A percentile compares a stretch with the other conserved stretches of the same genome.
Evolutionary conservation across 176 grass and related monocot species (phyloP).

Genomic region (Otatea glauca): DNA sequence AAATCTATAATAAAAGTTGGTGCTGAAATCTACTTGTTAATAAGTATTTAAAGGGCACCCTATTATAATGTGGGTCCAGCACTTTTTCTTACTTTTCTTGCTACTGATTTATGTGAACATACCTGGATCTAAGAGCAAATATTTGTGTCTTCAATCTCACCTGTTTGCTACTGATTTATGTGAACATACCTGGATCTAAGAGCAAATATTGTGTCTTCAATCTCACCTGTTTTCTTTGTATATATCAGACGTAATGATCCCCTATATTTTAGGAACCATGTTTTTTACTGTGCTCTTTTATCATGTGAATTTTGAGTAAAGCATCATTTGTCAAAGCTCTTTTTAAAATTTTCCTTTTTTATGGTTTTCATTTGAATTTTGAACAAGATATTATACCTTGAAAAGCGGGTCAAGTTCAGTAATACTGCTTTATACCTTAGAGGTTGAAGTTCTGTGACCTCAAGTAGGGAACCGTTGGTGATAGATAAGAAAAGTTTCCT

Average conservation of each 20-base stretch:
- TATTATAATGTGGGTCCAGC: neutral
- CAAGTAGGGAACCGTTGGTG: conserved; percentile 70
- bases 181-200: conserved; percentile 19
- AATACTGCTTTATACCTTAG: conserved; percentile 60
- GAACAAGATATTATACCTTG: conserved; percentile 38
- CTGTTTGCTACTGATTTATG: conserved; percentile 16
- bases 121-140: conserved; percentile 29
- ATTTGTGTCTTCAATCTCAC: neutral
- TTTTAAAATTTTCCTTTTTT: neutral
- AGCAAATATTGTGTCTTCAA: conserved; percentile 13
- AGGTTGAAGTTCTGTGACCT: conserved; percentile 88
- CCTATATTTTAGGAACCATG: conserved; percentile 8
- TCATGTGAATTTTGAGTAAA: conserved; percentile 12
- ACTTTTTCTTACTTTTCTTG: neutral
- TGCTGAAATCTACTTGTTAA: neutral
- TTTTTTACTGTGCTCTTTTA: conserved; percentile 8
- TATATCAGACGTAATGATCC: neutral
- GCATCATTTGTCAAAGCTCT: conserved; percentile 19
- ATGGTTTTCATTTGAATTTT: conserved; percentile 41
- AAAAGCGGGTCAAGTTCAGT: conserved; percentile 24
- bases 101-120: conserved; percentile 27
- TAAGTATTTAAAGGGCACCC: neutral
- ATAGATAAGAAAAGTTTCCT: conserved; percentile 82
- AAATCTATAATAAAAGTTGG: conserved; percentile 7
- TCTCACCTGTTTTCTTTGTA: neutral